Evolutionary conservation across 2,329 filamentous ascomycete genomes (phyloP), one percentile per base, ranked within the genome.

Genomic region (Aspergillus floridensis): DNA sequence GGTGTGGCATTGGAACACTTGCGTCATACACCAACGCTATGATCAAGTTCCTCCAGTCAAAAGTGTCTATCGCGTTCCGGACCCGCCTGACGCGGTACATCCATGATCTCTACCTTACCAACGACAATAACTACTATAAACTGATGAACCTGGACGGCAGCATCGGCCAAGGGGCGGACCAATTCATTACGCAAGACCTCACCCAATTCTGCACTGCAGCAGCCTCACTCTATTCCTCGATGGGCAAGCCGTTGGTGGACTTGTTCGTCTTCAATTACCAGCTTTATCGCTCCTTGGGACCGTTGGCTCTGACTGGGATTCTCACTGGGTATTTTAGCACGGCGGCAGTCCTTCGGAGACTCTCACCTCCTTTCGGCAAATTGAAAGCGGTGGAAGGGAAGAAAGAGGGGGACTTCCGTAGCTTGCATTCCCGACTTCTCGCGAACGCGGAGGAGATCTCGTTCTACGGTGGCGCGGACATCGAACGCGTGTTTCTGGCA

Each of bases 171-270:
- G 89, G 91, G 14, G 92, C 93, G 10, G 95, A 99, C 70, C 95
- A 99, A 70, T 98, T 93, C 76, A 98, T 99, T 71, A 98, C 95
- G 0, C 93, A 98, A 73, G 95, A 99, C 74, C 82, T 99, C 32
- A 98, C 95, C 0, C 82, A 96, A 1, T 99, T 99, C 79, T 99
- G 96, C 73, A 90, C 91, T 11, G 88, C 93, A 3, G 93, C 95
- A 1, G 93, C 95, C 16, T 91, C 92, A 22, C 80, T 99, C 5
- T 99, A 98, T 78, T 98, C 95, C 1, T 97, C 93, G 0, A 82
- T 99, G 3, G 95, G 95, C n/a, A 99, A 99, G 75, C 95, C 95
- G 0, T 87, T 97, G 65, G 91, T 99, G n/a, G 95, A 99, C 73
- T 82, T 99, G 2, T 91, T 93, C 66, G 95, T 98, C 50, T 99